phyloP scores from a whole-genome alignment of 2,329 filamentous ascomycete species.

The Aurifilum marmelostoma region DNA sequence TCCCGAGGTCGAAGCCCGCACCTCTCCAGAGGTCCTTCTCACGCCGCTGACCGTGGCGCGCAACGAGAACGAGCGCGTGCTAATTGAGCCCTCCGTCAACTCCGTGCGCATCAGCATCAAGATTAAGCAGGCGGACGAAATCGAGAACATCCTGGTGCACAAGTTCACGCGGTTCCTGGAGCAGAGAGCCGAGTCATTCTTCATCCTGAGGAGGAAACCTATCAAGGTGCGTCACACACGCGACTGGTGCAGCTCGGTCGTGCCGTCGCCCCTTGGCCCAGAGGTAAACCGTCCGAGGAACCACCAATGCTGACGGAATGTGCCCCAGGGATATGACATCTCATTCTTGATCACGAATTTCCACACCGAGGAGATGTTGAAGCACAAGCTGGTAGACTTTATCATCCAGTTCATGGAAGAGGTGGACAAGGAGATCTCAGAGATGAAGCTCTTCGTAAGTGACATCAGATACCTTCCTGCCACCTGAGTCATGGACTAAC shows the following conservation, averaged over 20 bases:
- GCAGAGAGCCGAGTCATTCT: conserved; percentile 94
- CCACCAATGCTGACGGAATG: conserved; percentile 17
- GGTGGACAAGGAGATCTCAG: conserved; percentile 99
- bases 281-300: too few relatives aligned
- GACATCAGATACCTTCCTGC: conserved; percentile 6
- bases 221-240: conserved; percentile 69
- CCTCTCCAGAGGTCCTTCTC: conserved; percentile 90
- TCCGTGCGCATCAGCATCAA: conserved; percentile 96
- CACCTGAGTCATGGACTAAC: conserved; percentile 37
- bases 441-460: conserved; percentile 94
- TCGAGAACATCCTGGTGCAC: conserved; percentile 96
- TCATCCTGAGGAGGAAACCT: conserved; percentile 91
- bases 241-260: background rate
- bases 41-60: conserved; percentile 88
- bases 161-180: conserved; percentile 98
- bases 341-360: conserved; percentile 99
- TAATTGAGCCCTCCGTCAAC: conserved; percentile 97
- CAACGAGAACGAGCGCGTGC: conserved; percentile 95
- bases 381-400: conserved; percentile 98
- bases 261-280: too few relatives aligned
- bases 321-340: conserved; percentile 85
- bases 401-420: conserved; percentile 99
- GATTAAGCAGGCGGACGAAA: conserved; percentile 99
- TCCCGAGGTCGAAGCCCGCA: conserved; percentile 91
- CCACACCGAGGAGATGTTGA: conserved; percentile 97